Percentiles rank a stretch among this genome's conserved stretches.
Evolutionary conservation across 1,284 basidiomycete genomes (phyloP).

Genomic region (Boletus sp.): DNA sequence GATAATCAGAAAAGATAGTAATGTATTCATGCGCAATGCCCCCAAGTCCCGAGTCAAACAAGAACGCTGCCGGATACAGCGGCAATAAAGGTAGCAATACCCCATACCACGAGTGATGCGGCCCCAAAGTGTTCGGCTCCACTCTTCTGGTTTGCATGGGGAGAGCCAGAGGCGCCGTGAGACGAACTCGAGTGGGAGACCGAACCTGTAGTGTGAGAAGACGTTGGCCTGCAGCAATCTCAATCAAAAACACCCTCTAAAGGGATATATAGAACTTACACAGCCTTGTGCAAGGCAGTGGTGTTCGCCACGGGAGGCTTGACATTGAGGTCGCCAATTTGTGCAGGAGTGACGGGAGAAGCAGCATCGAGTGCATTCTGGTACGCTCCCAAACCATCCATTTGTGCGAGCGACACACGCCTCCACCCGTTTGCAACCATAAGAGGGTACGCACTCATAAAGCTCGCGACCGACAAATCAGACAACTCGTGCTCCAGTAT

Average conservation of each 20-base stretch:
- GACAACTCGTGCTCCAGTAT: slow-evolving; percentile 84
- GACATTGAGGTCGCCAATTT: slow-evolving; percentile 20
- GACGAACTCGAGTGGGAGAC: slow-evolving; percentile 10
- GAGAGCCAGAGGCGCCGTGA: slow-evolving; percentile 19
- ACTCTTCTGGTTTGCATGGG: slow-evolving; percentile 35
- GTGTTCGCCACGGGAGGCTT: slow-evolving; percentile 19
- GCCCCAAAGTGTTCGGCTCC: slow-evolving; percentile 27
- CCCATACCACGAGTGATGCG: slow-evolving; percentile 23
- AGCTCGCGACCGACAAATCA: slow-evolving; percentile 57
- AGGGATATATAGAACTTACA: slow-evolving; percentile 2
- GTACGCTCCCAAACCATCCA: slow-evolving; percentile 48
- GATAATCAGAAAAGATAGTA: slow-evolving; percentile 3
- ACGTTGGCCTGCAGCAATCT: slow-evolving; percentile 5
- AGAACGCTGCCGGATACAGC: slow-evolving; percentile 23
- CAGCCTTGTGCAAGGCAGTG: not conserved
- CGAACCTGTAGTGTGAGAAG: not conserved
- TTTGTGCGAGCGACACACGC: slow-evolving; percentile 49
- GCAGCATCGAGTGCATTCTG: slow-evolving; percentile 45
- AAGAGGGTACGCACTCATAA: slow-evolving; percentile 64
- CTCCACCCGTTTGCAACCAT: slow-evolving; percentile 69
- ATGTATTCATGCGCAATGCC: slow-evolving; percentile 7
- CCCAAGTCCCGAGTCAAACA: slow-evolving; percentile 16
- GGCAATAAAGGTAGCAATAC: slow-evolving; percentile 24
- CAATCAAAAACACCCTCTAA: not conserved
- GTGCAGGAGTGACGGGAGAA: slow-evolving; percentile 24